Conservation (phyloP, 2,329 filamentous ascomycete genomes). For the Calonectria pseudoreteaudii region DNA sequence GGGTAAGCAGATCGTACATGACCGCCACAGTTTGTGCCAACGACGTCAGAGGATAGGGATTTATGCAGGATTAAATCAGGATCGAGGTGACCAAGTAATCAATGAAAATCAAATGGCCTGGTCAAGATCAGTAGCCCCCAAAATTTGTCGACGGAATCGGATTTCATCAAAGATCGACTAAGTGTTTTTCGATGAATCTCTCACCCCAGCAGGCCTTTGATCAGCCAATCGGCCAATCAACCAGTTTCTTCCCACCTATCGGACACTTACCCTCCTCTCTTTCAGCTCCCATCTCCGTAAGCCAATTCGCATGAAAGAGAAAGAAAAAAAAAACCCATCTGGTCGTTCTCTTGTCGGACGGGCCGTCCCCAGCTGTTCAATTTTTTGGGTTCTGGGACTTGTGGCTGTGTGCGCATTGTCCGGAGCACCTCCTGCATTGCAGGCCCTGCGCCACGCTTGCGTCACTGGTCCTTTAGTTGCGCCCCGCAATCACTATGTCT, state of each 20-base stretch:
- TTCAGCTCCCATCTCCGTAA: neutral
- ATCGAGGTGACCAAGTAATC: neutral
- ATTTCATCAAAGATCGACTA: neutral
- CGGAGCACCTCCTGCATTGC: neutral
- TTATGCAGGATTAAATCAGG: neutral
- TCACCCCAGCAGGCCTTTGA: neutral
- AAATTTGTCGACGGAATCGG: neutral
- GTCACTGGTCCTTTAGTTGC: slow-evolving; percentile 1
- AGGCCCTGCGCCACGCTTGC: slow-evolving; percentile 5
- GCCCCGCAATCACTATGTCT: slow-evolving; percentile 23
- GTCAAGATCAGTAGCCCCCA: neutral
- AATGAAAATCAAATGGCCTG: no score
- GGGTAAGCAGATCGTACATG: neutral
- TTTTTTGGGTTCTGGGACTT: neutral
- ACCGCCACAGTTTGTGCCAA: neutral
- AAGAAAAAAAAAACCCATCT: neutral
- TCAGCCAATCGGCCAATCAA: neutral
- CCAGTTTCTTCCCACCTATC: neutral
- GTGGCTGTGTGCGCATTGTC: slow-evolving; percentile 11
- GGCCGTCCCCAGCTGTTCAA: neutral
- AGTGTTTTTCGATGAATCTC: neutral
- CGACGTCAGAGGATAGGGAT: neutral
- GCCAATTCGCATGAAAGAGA: neutral
- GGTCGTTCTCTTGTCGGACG: neutral
- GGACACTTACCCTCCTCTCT: neutral